phyloP scores from a whole-genome alignment of 2,329 filamentous ascomycete species.

The Cucurbitaria berberidis region DNA sequence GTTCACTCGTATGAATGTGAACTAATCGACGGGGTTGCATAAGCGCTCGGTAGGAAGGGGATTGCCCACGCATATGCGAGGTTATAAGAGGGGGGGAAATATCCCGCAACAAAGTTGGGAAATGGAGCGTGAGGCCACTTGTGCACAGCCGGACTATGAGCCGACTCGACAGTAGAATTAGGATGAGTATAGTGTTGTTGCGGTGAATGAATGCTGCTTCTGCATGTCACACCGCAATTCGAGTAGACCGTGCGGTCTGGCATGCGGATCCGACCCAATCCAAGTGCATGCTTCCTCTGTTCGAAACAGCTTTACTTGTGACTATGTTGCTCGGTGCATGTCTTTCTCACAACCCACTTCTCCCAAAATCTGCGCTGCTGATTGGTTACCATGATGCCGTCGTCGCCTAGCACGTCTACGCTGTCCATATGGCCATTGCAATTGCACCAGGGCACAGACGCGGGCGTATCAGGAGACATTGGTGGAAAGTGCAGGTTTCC shows the following conservation, averaged over 20 bases:
- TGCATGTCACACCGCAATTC: not conserved
- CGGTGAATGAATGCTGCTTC: not conserved
- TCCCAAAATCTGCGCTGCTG: constrained; percentile 62
- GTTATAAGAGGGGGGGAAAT: constrained; percentile 4
- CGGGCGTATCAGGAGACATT: constrained; percentile 54
- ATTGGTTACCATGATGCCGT: constrained; percentile 56
- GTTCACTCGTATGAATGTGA: constrained; percentile 14
- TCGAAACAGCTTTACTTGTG: constrained; percentile 37
- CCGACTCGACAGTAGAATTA: constrained; percentile 8
- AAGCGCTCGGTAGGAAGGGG: constrained; percentile 26
- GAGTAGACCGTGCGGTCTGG: not conserved
- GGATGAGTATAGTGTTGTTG: not conserved
- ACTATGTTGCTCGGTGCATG: constrained; percentile 52
- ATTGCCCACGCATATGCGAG: constrained; percentile 21
- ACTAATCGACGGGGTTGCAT: constrained; percentile 23
- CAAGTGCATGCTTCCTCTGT: not conserved
- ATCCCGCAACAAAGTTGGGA: constrained; percentile 18
- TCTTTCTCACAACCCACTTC: constrained; percentile 58
- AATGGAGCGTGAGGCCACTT: constrained; percentile 17
- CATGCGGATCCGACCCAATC: not conserved
- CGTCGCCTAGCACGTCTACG: constrained; percentile 56
- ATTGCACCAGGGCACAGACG: constrained; percentile 55
- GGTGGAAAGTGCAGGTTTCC: constrained; percentile 55
- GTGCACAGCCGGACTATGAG: constrained; percentile 3
- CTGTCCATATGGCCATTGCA: constrained; percentile 52